Evolutionary conservation across 352 stramenopile genomes (phyloP).

Genomic region (Blastocystis sp.): DNA sequence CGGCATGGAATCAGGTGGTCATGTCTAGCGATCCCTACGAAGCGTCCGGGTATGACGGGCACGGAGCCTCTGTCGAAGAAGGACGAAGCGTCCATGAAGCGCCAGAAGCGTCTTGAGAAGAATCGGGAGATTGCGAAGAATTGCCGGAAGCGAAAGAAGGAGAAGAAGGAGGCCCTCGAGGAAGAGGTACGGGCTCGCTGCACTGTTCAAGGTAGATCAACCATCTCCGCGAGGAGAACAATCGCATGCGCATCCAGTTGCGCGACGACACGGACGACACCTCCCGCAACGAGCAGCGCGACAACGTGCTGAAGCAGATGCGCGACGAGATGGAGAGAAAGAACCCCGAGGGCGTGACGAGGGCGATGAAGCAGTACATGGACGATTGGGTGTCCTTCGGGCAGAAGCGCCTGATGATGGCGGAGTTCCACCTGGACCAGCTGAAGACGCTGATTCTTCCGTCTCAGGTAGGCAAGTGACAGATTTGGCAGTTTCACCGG

Average conservation of each 20-base stretch:
- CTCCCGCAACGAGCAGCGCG: slow-evolving; percentile 31
- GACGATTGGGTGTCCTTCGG: slow-evolving; percentile 71
- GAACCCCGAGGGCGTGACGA: slow-evolving; percentile 45
- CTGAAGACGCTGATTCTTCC: slow-evolving; percentile 71
- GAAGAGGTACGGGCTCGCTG: slow-evolving; percentile 24
- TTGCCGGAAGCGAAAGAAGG: slow-evolving; percentile 71
- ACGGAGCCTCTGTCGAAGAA: not conserved
- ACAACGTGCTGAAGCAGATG: slow-evolving; percentile 41
- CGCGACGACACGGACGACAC: slow-evolving; percentile 70
- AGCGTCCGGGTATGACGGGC: not conserved
- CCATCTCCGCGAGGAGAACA: slow-evolving; percentile 69
- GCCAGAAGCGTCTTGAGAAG: slow-evolving; percentile 71
- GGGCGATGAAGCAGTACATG: slow-evolving; percentile 66
- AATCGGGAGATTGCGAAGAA: slow-evolving; percentile 72
- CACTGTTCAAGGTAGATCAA: slow-evolving; percentile 57
- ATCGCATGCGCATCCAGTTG: slow-evolving; percentile 67
- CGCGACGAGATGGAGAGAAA: slow-evolving; percentile 24
- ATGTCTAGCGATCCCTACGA: not conserved
- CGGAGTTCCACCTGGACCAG: slow-evolving; percentile 71
- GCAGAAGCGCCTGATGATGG: slow-evolving; percentile 67
- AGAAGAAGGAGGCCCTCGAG: slow-evolving; percentile 68
- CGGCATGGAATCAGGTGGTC: too few species aligned
- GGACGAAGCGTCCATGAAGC: slow-evolving; percentile 12
- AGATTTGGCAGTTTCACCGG: slow-evolving; percentile 20
- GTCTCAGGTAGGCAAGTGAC: slow-evolving; percentile 59